phyloP scores from a whole-genome alignment of 306 rosid genomes.

The Prunus campanulata region DNA sequence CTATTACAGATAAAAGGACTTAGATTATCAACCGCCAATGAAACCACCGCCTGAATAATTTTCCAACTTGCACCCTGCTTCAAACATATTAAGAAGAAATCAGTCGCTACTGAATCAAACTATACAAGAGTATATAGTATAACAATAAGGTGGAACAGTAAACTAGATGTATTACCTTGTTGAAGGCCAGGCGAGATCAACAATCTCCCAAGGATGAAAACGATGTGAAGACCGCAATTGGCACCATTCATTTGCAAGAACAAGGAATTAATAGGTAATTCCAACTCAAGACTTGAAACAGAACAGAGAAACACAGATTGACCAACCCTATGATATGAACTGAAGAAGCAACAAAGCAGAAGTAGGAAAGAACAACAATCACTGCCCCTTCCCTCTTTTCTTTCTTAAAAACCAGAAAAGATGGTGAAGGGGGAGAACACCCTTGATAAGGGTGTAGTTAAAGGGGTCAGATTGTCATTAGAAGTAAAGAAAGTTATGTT shows the following conservation, averaged over 20 bases:
- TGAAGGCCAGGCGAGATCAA: constrained; percentile 41
- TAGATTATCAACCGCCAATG: not conserved
- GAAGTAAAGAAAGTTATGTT: constrained; percentile 17
- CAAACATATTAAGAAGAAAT: not conserved
- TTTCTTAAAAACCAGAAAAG: constrained; percentile 66
- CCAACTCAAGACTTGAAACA: constrained; percentile 12
- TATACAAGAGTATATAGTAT: constrained; percentile 2
- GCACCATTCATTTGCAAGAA: constrained; percentile 17
- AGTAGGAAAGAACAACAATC: constrained; percentile 24
- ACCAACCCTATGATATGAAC: constrained; percentile 29
- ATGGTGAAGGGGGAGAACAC: constrained; percentile 33
- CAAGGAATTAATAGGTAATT: not conserved
- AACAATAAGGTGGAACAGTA: not conserved
- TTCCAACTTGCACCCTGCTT: constrained; percentile 43
- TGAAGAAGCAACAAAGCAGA: constrained; percentile 31
- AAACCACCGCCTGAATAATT: constrained; percentile 1
- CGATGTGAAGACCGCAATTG: constrained; percentile 15
- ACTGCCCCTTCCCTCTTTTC: constrained; percentile 56
- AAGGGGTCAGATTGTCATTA: constrained; percentile 20
- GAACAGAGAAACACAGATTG: constrained; percentile 24
- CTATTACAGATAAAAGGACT: not conserved
- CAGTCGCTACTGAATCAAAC: not conserved
- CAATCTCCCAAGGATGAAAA: constrained; percentile 32
- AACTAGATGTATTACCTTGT: constrained; percentile 40
- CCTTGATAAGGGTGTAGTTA: constrained; percentile 30